Evolutionary conservation across 1,284 basidiomycete genomes (phyloP), one percentile per base, ranked within the genome.

Genomic region (Pterulicium gracile): DNA sequence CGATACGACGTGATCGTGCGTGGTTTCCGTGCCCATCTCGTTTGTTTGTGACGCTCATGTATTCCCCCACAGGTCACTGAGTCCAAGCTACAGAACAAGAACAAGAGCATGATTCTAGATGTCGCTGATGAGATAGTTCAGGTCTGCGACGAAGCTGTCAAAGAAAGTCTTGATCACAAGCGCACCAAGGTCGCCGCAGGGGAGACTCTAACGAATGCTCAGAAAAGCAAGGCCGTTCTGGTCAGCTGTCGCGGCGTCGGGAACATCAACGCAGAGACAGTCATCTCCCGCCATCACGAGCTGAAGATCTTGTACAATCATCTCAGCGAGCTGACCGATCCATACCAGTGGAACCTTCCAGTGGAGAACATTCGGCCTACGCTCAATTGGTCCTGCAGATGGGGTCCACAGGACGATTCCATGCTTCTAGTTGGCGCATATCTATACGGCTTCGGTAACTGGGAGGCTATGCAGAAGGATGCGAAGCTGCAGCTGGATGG

Each of bases 221-320:
- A 88, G 66, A 91, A 92, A 67, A 90, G 88, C 72, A 97, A 98
- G 63, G 96, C 95, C 0, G 89, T 98, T 43, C 76, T 98, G 35
- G 87, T 98, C 54, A 82, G 84, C 13, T 97, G 86, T 71, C 81
- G 88, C 49, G 85, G 84, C 46, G 91, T 98, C 47, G 76, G 83
- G 48, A 91, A 90, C 56, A 92, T 98, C 72, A 99, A 99, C 61
- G 96, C 96, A 15, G 95, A 98, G 63, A 98, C 96, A 0, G 87
- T 97, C 34, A 76, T 97, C 45, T 89, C 88, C 15, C 81, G 96
- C 27, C 75, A 90, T 62, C 84, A 88, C 44, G 94, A 97, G 61
- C 78, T 99, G 47, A 85, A 84, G 50, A 87, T 97, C 35, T 72
- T 98, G 24, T 89, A 84, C 63, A 82, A 88, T 58, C 81, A 90